Evolutionary conservation across 225 moss, liverwort and hornwort species (phyloP).

Genomic region (Physcomitrium patens): DNA sequence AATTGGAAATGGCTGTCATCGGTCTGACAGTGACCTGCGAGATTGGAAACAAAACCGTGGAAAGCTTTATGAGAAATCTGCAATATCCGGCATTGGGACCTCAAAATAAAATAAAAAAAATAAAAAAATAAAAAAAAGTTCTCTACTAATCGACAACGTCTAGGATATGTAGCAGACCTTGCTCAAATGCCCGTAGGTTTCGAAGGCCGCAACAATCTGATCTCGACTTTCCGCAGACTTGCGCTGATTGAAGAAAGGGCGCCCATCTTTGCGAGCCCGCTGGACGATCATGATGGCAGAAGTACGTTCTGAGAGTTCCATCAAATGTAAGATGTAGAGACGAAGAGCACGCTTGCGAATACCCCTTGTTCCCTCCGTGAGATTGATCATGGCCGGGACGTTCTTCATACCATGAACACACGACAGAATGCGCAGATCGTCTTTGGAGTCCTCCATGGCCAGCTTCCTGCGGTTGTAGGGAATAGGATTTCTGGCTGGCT

Average conservation of each 20-base stretch:
- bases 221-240: constrained; percentile 35
- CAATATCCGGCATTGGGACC: not conserved
- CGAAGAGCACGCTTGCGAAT: constrained; percentile 62
- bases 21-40: constrained; percentile 52
- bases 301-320: constrained; percentile 80
- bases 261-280: constrained; percentile 55
- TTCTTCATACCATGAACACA: constrained; percentile 82
- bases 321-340: constrained; percentile 74
- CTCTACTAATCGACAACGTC: too few species aligned
- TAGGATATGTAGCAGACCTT: constrained; percentile 22
- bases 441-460: constrained; percentile 50
- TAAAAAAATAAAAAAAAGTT: too few species aligned
- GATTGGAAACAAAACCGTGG: not conserved
- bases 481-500: constrained; percentile 63
- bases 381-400: constrained; percentile 79
- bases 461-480: constrained; percentile 70
- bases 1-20: constrained; percentile 83
- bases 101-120: too few species aligned
- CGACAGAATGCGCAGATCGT: constrained; percentile 67
- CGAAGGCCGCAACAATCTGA: constrained; percentile 59
- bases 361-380: constrained; percentile 69
- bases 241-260: constrained; percentile 50
- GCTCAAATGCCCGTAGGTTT: constrained; percentile 57
- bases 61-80: not conserved
- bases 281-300: constrained; percentile 64